Evolutionary conservation across 805 yeast species (phyloP).

Genomic region (Wickerhamiella siamensis): DNA sequence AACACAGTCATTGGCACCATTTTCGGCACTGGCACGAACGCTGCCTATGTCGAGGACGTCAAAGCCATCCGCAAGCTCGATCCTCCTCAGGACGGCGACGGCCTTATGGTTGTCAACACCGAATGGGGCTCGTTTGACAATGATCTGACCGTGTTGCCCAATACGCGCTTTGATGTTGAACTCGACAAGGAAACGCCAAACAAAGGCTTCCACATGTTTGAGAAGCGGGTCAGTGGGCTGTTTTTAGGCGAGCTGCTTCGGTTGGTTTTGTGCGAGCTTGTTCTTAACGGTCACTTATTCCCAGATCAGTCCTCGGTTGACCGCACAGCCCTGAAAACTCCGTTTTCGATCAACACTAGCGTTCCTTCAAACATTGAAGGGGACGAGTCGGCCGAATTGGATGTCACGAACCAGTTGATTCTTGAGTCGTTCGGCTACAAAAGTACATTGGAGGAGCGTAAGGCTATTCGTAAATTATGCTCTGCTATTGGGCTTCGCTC

Average conservation of each 20-base stretch:
- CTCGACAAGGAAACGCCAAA: conserved; percentile 67
- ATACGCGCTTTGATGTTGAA: conserved; percentile 56
- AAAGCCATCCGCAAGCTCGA: conserved; percentile 62
- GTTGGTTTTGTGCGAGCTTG: conserved; percentile 50
- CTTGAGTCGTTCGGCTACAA: conserved; percentile 47
- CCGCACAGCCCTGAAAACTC: conserved; percentile 32
- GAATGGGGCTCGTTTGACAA: conserved; percentile 99
- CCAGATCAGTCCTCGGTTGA: conserved; percentile 23
- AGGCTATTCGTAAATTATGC: conserved; percentile 56
- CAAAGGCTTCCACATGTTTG: conserved; percentile 80
- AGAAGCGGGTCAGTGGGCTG: conserved; percentile 86
- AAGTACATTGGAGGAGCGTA: conserved; percentile 57
- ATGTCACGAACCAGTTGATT: conserved; percentile 14
- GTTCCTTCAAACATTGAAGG: conserved; percentile 76
- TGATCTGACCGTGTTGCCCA: conserved; percentile 57
- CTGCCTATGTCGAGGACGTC: conserved; percentile 75
- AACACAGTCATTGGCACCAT: conserved; percentile 78
- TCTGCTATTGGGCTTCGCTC: conserved; percentile 75
- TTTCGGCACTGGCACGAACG: conserved; percentile 96
- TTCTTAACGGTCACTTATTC: conserved; percentile 43
- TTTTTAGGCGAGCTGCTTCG: conserved; percentile 83
- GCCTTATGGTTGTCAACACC: conserved; percentile 74
- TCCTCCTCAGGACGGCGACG: conserved; percentile 23
- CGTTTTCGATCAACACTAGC: conserved; percentile 70
- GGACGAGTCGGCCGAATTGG: conserved; percentile 60